These are phyloP conservation scores for Barnettozyma sucrosica DNA, from an alignment of 805 yeast species.

Conservation along the genomic window DNA sequence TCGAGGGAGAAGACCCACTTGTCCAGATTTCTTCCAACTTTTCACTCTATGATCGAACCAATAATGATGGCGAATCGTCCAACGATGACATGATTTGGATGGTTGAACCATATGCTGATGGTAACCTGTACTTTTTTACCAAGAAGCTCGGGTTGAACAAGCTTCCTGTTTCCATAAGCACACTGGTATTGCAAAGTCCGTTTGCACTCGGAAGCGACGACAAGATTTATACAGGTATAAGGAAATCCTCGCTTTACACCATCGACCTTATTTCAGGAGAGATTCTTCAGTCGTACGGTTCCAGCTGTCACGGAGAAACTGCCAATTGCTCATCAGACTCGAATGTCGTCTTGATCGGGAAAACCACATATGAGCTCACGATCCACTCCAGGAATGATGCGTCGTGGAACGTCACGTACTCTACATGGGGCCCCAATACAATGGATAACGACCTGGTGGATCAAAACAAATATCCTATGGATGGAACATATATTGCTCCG, in stretches of 20 bases:
- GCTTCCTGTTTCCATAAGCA: conserved; percentile 74
- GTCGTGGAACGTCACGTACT: conserved; percentile 80
- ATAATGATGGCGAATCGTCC: neutral
- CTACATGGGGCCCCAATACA: conserved; percentile 90
- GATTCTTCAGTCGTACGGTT: conserved; percentile 63
- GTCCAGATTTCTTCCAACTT: conserved; percentile 35
- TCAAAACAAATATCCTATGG: conserved; percentile 54
- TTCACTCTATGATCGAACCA: conserved; percentile 10
- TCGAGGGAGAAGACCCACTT: conserved; percentile 59
- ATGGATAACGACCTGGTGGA: conserved; percentile 50
- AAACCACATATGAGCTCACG: conserved; percentile 62
- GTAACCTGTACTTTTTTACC: conserved; percentile 75
- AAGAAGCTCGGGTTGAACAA: conserved; percentile 68
- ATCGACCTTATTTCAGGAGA: conserved; percentile 73
- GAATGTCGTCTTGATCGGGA: conserved; percentile 54
- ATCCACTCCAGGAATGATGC: conserved; percentile 71
- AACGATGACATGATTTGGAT: conserved; percentile 58
- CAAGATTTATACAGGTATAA: conserved; percentile 80
- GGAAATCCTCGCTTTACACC: conserved; percentile 69
- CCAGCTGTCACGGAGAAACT: conserved; percentile 14
- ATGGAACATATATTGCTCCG: conserved; percentile 76
- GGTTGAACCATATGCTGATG: conserved; percentile 86
- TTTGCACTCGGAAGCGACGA: conserved; percentile 67
- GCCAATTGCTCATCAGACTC: conserved; percentile 10
- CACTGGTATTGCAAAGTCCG: conserved; percentile 78